Percentiles rank a stretch among this genome's conserved stretches.
Evolutionary conservation across 2,329 filamentous ascomycete species (phyloP).

Genomic region (Apiospora marii): DNA sequence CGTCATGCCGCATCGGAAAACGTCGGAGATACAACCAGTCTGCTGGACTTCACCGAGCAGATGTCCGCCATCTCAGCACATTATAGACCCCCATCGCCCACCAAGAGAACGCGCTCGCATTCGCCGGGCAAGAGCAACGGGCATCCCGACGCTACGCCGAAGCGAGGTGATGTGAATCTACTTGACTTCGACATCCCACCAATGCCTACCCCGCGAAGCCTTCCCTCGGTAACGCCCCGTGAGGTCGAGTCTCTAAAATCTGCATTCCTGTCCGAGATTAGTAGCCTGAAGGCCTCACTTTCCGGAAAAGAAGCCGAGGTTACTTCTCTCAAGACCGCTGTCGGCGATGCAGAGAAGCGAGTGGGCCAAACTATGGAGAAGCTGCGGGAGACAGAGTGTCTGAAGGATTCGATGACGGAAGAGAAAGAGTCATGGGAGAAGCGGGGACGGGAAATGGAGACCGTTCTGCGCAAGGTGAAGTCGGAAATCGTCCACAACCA

Average conservation of each 20-base stretch:
- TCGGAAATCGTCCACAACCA: constrained; percentile 82
- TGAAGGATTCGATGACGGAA: constrained; percentile 74
- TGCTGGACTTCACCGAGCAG: constrained; percentile 89
- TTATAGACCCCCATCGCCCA: constrained; percentile 49
- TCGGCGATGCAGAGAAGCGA: constrained; percentile 89
- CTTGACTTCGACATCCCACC: constrained; percentile 95
- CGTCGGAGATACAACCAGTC: constrained; percentile 71
- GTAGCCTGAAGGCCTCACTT: constrained; percentile 88
- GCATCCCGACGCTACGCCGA: constrained; percentile 52
- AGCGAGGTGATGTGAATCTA: constrained; percentile 69
- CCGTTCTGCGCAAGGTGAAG: constrained; percentile 78
- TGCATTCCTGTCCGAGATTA: constrained; percentile 89
- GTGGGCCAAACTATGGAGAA: constrained; percentile 87
- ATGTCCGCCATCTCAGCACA: constrained; percentile 43
- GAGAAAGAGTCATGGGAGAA: constrained; percentile 87
- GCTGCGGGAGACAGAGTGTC: constrained; percentile 76
- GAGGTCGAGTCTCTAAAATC: constrained; percentile 95
- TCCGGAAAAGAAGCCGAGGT: constrained; percentile 95
- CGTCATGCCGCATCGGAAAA: constrained; percentile 50
- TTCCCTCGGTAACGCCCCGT: constrained; percentile 88
- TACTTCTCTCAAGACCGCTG: constrained; percentile 82
- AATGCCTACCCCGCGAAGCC: constrained; percentile 87
- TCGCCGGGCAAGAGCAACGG: constrained; percentile 54
- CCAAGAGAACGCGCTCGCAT: constrained; percentile 39
- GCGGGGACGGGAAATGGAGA: constrained; percentile 85